Base-by-base conservation (phyloP, 2,329 filamentous ascomycete genomes). In the Ophioceras dolichostomum region DNA sequence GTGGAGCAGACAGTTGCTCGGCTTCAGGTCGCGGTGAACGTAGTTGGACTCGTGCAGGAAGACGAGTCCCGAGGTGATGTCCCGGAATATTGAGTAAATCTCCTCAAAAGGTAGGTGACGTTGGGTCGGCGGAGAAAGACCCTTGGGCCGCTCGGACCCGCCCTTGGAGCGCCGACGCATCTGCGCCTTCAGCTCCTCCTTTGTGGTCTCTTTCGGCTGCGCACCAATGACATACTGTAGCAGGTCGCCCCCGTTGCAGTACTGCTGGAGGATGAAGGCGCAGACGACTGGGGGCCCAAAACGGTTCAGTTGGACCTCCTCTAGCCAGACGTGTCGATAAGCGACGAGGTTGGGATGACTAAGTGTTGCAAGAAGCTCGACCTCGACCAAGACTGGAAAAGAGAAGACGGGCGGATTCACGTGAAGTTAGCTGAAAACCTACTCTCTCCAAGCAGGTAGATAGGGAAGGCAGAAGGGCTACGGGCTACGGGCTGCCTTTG, bases 291-390 rank as follows among this genome's bases (percentile, higher is more conserved):
- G 86, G 1, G 93, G 91, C 0, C 87, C 83, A 55, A 98, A 98
- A 2, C 75, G 79, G 44, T 74, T 89, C 37, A 94, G 74, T 47
- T 82, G 76, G 37, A 82, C 79, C 55, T 95, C 83, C 56, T 98
- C 89, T 13, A 98, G 70, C 91, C 91, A 98, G 22, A 94, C 91
- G 59, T 96, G 91, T 6, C 89, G 81, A 56, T 98, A 98, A 0
- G 88, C 94, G 1, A 98, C 91, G 8, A 98, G 68, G 44, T 98
- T 98, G 40, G 88, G 84, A 53, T 98, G 91, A 0, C 86, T 91
- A 4, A 98, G 73, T 49, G 85, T 83, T 49, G 94, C 87, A 18
- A 98, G 71, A 18, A 96, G 67, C 58, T 94, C 87, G 2, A 98
- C 93, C 58, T 98, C 91, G 32, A 91, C 73, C 36, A 98, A 66